phyloP scores from a whole-genome alignment of 805 yeast genomes.

The Babjeviella inositovora region DNA sequence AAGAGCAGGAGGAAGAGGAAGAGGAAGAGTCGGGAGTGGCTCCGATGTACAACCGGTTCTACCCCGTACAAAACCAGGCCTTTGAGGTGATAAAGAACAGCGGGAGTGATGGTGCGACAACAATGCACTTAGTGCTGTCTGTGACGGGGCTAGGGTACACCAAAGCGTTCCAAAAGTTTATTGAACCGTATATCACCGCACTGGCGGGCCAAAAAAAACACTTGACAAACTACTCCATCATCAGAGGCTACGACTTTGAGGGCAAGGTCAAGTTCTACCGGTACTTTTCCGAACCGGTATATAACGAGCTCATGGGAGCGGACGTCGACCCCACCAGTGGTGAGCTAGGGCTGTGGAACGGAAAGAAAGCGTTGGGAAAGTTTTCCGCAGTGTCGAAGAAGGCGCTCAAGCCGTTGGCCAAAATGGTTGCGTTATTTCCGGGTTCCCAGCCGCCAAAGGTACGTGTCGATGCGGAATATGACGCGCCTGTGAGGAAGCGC shows the following conservation, averaged over 20 bases:
- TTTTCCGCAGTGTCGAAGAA: too few relatives aligned
- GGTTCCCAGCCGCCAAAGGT: too few relatives aligned
- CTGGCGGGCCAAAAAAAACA: conserved; percentile 13
- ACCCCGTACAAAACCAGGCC: conserved; percentile 52
- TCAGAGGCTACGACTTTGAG: conserved; percentile 53
- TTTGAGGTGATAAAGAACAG: conserved; percentile 24
- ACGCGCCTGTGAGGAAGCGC: too few relatives aligned
- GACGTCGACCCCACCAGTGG: conserved; percentile 1
- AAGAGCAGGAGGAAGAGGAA: conserved; percentile 9
- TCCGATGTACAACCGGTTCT: conserved; percentile 31
- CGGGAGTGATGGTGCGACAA: conserved; percentile 36
- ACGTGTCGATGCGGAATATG: too few relatives aligned
- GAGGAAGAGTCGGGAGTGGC: conserved; percentile 10
- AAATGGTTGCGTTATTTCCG: too few relatives aligned
- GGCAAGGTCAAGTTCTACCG: conserved; percentile 65
- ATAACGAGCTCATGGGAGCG: background rate
- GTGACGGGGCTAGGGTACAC: conserved; percentile 39
- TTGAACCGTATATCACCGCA: conserved; percentile 29
- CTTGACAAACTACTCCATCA: conserved; percentile 19
- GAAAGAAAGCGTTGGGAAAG: too few relatives aligned
- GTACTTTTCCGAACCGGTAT: conserved; percentile 26
- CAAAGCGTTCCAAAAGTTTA: conserved; percentile 30
- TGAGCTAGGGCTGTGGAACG: background rate
- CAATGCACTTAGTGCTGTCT: conserved; percentile 30
- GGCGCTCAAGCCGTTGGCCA: too few relatives aligned